A percentile compares a stretch with the other conserved stretches of the same genome.
phyloP scores from a whole-genome alignment of 805 yeast species.

The Zygotorulaspora florentina region DNA sequence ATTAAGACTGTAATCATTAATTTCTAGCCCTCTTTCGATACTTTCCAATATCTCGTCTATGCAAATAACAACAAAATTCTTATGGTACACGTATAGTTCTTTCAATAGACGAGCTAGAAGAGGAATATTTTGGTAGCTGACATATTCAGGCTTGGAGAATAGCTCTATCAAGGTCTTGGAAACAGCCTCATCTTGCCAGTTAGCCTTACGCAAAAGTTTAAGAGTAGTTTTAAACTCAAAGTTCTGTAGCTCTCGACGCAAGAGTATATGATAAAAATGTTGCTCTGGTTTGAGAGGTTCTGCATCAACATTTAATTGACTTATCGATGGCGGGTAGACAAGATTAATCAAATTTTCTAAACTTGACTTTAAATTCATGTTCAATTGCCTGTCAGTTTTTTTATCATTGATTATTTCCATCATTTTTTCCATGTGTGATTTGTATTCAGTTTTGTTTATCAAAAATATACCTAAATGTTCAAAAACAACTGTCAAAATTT shows the following conservation, averaged over 20 bases:
- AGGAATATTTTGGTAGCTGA: conserved; percentile 54
- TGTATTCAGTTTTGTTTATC: conserved; percentile 52
- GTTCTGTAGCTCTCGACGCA: conserved; percentile 47
- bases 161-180: conserved; percentile 35
- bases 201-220: conserved; percentile 40
- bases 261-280: conserved; percentile 45
- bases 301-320: conserved; percentile 29
- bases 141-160: conserved; percentile 57
- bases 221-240: conserved; percentile 36
- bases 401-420: conserved; percentile 50
- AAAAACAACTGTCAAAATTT: conserved; percentile 62
- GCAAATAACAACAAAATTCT: conserved; percentile 41
- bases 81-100: conserved; percentile 34
- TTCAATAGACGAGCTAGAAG: conserved; percentile 47
- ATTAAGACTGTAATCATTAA: conserved; percentile 53
- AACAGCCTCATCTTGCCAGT: conserved; percentile 43
- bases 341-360: conserved; percentile 52
- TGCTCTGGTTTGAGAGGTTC: conserved; percentile 41
- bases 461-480: conserved; percentile 70
- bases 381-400: conserved; percentile 46
- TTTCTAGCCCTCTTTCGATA: conserved; percentile 62
- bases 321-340: conserved; percentile 52
- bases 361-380: conserved; percentile 53
- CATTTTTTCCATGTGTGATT: conserved; percentile 58
- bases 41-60: conserved; percentile 64